Evolutionary conservation across 2,329 filamentous ascomycete genomes (phyloP).

Genomic region (Talaromyces verruculosus): DNA sequence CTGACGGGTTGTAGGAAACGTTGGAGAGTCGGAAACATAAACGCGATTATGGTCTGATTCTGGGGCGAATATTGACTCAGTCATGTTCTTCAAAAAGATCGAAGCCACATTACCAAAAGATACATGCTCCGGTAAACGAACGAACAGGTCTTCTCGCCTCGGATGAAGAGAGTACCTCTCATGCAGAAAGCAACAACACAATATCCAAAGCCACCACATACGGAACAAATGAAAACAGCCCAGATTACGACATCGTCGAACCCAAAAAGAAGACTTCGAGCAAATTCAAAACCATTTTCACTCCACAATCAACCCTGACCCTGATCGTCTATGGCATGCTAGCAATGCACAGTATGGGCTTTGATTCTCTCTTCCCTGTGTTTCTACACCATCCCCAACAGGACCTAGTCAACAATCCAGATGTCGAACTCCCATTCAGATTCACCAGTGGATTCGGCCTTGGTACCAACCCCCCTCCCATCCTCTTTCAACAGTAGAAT

Average conservation of each 20-base stretch:
- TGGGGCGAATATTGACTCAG: conserved; percentile 66
- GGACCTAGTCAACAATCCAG: conserved; percentile 54
- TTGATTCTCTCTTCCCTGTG: conserved; percentile 83
- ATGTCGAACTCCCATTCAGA: conserved; percentile 69
- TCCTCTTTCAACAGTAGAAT: background rate
- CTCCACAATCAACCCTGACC: conserved; percentile 70
- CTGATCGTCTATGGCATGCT: conserved; percentile 77
- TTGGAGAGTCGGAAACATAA: conserved; percentile 67
- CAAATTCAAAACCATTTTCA: conserved; percentile 65
- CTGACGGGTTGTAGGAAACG: conserved; percentile 60
- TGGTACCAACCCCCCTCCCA: conserved; percentile 31
- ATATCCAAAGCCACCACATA: conserved; percentile 7
- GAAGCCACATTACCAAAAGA: conserved; percentile 23
- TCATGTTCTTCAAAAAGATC: conserved; percentile 33
- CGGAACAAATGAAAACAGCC: background rate
- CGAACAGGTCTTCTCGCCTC: conserved; percentile 33
- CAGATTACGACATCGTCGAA: conserved; percentile 4
- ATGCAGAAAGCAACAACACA: conserved; percentile 23
- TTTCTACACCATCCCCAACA: conserved; percentile 76
- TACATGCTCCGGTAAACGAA: conserved; percentile 30
- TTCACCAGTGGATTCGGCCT: conserved; percentile 81
- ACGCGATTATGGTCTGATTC: conserved; percentile 71
- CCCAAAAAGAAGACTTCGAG: conserved; percentile 33
- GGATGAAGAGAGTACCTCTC: conserved; percentile 7
- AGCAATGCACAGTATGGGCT: conserved; percentile 78